Conservation (phyloP, 768 basidiomycete genomes). For the Termitomyces sp. region DNA sequence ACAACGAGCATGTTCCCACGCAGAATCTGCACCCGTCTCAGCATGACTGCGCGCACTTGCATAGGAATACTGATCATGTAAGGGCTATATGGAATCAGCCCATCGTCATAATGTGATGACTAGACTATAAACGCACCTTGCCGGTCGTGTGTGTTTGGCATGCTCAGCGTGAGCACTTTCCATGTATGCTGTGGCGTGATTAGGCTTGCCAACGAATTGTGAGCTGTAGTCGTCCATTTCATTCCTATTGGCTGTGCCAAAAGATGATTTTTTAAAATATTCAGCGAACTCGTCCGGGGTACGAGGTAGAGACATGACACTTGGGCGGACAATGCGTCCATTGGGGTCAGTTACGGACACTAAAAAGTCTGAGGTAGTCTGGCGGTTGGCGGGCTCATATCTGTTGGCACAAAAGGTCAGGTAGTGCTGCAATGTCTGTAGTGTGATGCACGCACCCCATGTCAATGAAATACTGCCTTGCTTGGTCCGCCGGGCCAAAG, state of each 20-base stretch:
- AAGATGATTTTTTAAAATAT: slow-evolving; percentile 37
- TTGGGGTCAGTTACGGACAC: slow-evolving; percentile 60
- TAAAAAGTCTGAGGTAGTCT: slow-evolving; percentile 65
- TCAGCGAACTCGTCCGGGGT: slow-evolving; percentile 57
- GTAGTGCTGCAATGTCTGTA: not conserved
- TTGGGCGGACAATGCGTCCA: slow-evolving; percentile 47
- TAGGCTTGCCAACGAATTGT: slow-evolving; percentile 41
- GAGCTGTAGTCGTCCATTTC: slow-evolving; percentile 44
- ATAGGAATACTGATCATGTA: slow-evolving; percentile 42
- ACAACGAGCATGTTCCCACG: slow-evolving; percentile 35
- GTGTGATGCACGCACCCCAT: slow-evolving; percentile 34
- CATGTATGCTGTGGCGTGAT: slow-evolving; percentile 40
- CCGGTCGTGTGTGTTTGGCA: slow-evolving; percentile 38
- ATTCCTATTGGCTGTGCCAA: slow-evolving; percentile 37
- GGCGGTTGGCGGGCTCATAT: slow-evolving; percentile 56
- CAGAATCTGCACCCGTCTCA: slow-evolving; percentile 41
- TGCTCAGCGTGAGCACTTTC: slow-evolving; percentile 49
- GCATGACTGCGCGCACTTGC: slow-evolving; percentile 44
- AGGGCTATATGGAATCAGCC: slow-evolving; percentile 25
- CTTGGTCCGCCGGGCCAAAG: slow-evolving; percentile 64
- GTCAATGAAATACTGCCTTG: slow-evolving; percentile 68
- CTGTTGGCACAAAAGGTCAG: slow-evolving; percentile 21
- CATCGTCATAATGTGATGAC: not conserved
- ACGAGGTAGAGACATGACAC: slow-evolving; percentile 41
- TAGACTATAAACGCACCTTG: slow-evolving; percentile 19